Conservation (phyloP, 129 eudicot genomes). For the Solidago caesia region DNA sequence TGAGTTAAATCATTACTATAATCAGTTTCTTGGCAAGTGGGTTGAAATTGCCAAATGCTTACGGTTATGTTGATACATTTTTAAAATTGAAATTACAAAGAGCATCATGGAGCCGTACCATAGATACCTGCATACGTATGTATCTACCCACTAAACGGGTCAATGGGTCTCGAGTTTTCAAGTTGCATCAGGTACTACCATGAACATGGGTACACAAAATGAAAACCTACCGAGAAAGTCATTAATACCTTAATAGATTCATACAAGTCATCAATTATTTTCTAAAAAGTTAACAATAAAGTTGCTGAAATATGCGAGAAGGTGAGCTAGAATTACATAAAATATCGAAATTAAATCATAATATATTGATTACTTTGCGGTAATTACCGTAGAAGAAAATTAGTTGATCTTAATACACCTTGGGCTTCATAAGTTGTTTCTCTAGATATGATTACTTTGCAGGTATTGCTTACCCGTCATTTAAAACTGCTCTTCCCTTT, state of each 20-base stretch:
- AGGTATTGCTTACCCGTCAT: no score
- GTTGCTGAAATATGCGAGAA: constrained; percentile 40
- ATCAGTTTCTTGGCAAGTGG: neutral
- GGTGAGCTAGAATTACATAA: constrained; percentile 29
- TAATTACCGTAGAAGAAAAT: no score
- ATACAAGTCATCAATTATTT: constrained; percentile 43
- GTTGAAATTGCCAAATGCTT: neutral
- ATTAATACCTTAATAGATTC: constrained; percentile 42
- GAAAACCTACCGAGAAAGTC: constrained; percentile 38
- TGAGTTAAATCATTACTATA: neutral
- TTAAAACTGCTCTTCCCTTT: no score
- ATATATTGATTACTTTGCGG: no score
- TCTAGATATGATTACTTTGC: no score
- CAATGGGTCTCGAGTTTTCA: no score
- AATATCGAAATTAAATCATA: no score
- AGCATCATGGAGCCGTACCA: constrained; percentile 93
- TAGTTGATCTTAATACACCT: no score
- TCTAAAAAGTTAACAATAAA: constrained; percentile 32
- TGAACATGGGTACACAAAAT: neutral
- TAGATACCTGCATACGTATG: no score
- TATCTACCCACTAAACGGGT: neutral
- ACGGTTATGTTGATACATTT: constrained; percentile 25
- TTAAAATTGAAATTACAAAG: constrained; percentile 47
- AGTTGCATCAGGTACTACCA: constrained; percentile 40
- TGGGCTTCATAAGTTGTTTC: no score